These are phyloP conservation scores for Domatiomyces globalis DNA, from an alignment of 2,329 filamentous ascomycete genomes.

Conservation along the genomic window DNA sequence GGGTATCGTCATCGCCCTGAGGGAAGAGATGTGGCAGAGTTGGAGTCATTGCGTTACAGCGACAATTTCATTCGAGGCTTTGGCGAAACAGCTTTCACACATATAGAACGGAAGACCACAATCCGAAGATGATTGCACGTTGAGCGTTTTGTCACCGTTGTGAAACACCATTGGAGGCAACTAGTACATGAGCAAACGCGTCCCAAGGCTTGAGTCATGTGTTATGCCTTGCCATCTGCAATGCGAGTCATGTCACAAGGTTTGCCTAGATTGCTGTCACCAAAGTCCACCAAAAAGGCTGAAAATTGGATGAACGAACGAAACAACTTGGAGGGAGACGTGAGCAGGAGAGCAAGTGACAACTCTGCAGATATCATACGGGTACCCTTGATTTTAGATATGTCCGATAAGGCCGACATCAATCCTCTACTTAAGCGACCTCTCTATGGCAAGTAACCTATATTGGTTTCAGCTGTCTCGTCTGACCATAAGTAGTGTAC, in stretches of 20 bases:
- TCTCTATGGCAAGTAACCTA: slow-evolving; percentile 32
- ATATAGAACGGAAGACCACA: background rate
- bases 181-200: background rate
- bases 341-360: background rate
- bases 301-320: background rate
- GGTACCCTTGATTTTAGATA: background rate
- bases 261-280: background rate
- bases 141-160: background rate
- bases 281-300: background rate
- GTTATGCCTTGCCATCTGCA: background rate
- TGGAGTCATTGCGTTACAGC: background rate
- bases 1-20: background rate
- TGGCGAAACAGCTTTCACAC: background rate
- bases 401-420: slow-evolving; percentile 7
- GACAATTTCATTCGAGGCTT: background rate
- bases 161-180: background rate
- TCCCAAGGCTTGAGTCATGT: background rate
- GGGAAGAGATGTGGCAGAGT: background rate
- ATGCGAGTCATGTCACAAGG: background rate
- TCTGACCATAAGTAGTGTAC: slow-evolving; percentile 47
- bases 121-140: background rate
- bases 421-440: slow-evolving; percentile 31
- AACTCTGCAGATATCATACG: background rate
- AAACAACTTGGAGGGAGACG: background rate
- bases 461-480: background rate